Evolutionary conservation across 306 rosid genomes (phyloP), one percentile per base, ranked within the genome.

Genomic region (Canavalia ensiformis): DNA sequence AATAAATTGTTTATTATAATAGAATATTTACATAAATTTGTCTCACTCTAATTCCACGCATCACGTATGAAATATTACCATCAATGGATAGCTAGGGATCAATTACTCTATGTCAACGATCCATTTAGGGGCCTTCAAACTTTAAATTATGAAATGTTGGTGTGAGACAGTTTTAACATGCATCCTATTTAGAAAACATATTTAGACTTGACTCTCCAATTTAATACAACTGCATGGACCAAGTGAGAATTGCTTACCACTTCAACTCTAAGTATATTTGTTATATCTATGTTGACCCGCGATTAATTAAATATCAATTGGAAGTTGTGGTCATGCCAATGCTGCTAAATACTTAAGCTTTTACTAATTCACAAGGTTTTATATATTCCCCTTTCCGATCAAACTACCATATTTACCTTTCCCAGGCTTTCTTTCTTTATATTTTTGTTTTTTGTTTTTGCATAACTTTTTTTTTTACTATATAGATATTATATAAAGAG

Each of bases 181-280:
- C 72, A 63, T 70, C 79, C 75, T 68, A 44, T 74, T 74, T 81
- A 25, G 70, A 81, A 74, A 66, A 30, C 81, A 45, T 8, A 8
- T 31, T 74, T 65, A 55, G 85, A 74, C 75, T 31, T 55, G 81
- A 75, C 77, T 46, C 55, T 68, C 5, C 18, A 68, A 81, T 44
- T 73, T 72, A 4, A 63, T 18, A 54, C 79, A 25, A 42, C 41
- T 11, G 30, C 42, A 2, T 29, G 31, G 46, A 30, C 55, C 37
- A 56, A 45, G 10, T 30, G 42, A 35, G 18, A 33, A 28, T 60
- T 37, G 41, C 34, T n/a, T n/a, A 50, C 54, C 49, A 25, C 18
- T 62, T 50, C 75, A 42, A 33, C 25, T 74, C 39, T 60, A 29
- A 34, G 12, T 9, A 44, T 25, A 28, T 18, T 18, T 18, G 25